Conservation (phyloP, 2,329 filamentous ascomycete genomes). For the Pestalotiopsis sp. region DNA sequence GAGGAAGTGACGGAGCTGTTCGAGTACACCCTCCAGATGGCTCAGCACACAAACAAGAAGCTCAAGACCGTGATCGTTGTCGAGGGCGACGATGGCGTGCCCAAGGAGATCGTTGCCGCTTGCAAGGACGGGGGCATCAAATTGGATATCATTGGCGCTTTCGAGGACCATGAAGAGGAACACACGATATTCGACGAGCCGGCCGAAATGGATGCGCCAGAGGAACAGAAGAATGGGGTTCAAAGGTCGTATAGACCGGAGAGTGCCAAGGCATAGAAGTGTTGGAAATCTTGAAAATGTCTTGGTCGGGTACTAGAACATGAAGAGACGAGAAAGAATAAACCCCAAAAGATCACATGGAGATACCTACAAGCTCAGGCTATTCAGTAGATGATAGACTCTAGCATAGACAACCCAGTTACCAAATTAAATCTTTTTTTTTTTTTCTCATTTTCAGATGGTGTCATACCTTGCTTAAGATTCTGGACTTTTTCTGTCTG, state of each 20-base stretch:
- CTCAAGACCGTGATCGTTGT: conserved; percentile 40
- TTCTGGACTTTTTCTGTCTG: too few species aligned
- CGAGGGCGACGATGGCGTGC: conserved; percentile 35
- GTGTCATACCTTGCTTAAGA: too few species aligned
- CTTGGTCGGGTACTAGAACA: not conserved
- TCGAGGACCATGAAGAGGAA: conserved; percentile 1
- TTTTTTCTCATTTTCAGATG: too few species aligned
- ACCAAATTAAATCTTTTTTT: too few species aligned
- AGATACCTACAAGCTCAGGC: too few species aligned
- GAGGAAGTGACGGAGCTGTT: conserved; percentile 50
- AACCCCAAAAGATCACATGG: too few species aligned
- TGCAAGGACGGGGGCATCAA: conserved; percentile 34
- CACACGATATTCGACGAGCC: not conserved
- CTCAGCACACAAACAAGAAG: conserved; percentile 38
- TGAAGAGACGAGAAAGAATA: not conserved
- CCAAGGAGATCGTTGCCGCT: conserved; percentile 35
- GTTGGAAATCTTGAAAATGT: not conserved
- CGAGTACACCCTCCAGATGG: conserved; percentile 41
- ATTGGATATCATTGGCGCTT: conserved; percentile 26
- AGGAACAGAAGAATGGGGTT: not conserved
- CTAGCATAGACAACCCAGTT: too few species aligned
- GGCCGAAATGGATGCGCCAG: not conserved
- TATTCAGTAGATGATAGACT: too few species aligned
- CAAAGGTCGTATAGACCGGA: not conserved
- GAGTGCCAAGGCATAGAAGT: not conserved